These are phyloP conservation scores for Meredithiella fracta DNA, from an alignment of 2,329 filamentous ascomycete species.

Conservation along the genomic window DNA sequence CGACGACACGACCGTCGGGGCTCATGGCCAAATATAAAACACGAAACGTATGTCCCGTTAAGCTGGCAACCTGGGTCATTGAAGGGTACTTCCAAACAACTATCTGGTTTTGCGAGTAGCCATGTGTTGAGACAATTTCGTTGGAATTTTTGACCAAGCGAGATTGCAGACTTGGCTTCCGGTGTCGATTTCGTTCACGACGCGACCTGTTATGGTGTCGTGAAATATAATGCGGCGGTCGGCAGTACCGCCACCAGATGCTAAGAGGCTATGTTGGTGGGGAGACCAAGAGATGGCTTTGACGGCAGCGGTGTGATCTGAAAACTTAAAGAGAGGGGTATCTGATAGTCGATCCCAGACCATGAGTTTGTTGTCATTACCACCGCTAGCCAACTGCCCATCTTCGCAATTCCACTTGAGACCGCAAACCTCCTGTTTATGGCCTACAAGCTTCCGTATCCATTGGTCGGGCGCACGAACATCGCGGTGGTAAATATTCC, in stretches of 20 bases:
- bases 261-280: constrained; percentile 84
- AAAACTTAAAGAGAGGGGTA: constrained; percentile 82
- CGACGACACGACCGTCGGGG: constrained; percentile 81
- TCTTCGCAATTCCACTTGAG: constrained; percentile 95
- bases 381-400: constrained; percentile 82
- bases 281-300: constrained; percentile 98
- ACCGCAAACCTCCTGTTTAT: constrained; percentile 96
- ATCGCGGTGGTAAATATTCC: constrained; percentile 87
- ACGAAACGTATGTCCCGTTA: constrained; percentile 92
- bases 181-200: constrained; percentile 81
- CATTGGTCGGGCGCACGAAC: constrained; percentile 86
- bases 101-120: constrained; percentile 96
- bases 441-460: constrained; percentile 70
- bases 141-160: constrained; percentile 97
- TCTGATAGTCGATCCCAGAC: constrained; percentile 96
- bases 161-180: constrained; percentile 98
- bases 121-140: constrained; percentile 92
- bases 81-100: constrained; percentile 98
- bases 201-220: constrained; percentile 72
- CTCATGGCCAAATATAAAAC: constrained; percentile 96
- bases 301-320: constrained; percentile 86
- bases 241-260: constrained; percentile 86
- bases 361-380: constrained; percentile 97
- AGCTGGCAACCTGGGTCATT: constrained; percentile 89
- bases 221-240: constrained; percentile 96